These are phyloP conservation scores for Staphylotrichum tortipilum DNA, from an alignment of 495 filamentous ascomycete genomes.

Conservation along the genomic window DNA sequence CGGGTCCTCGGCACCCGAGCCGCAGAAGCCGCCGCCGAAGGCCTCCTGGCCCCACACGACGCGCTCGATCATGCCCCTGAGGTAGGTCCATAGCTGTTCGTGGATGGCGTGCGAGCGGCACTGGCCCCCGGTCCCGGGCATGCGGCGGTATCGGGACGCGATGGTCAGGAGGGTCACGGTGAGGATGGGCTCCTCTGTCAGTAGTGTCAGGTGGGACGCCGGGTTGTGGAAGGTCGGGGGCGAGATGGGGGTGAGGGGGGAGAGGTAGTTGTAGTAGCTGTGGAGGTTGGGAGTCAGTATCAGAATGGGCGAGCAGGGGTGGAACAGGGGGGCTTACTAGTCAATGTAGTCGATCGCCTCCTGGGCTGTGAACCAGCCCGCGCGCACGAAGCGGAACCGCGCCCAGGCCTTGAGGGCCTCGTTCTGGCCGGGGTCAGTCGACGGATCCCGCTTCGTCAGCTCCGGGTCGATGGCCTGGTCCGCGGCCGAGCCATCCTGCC, in stretches of 20 bases:
- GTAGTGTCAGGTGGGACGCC: conserved; percentile 61
- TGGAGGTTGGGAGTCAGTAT: too few species aligned
- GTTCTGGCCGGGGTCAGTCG: conserved; percentile 41
- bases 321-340: conserved; percentile 51
- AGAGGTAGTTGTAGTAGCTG: conserved; percentile 83
- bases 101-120: conserved; percentile 87
- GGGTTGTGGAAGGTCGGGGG: conserved; percentile 73
- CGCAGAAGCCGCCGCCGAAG: conserved; percentile 79
- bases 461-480: conserved; percentile 32
- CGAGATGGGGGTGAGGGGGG: conserved; percentile 84
- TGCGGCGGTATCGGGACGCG: conserved; percentile 72
- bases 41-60: conserved; percentile 94
- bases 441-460: conserved; percentile 24
- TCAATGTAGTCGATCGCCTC: conserved; percentile 89
- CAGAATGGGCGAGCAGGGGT: too few species aligned
- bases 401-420: conserved; percentile 82
- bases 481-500: conserved; percentile 10
- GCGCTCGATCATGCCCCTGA: conserved; percentile 86
- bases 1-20: conserved; percentile 58
- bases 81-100: conserved; percentile 90
- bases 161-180: conserved; percentile 85
- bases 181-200: conserved; percentile 86
- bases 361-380: conserved; percentile 89
- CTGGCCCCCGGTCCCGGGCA: conserved; percentile 69
- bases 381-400: conserved; percentile 81